Base-by-base conservation (phyloP, 108 stramenopile genomes). In the Epithemia pelagica region DNA sequence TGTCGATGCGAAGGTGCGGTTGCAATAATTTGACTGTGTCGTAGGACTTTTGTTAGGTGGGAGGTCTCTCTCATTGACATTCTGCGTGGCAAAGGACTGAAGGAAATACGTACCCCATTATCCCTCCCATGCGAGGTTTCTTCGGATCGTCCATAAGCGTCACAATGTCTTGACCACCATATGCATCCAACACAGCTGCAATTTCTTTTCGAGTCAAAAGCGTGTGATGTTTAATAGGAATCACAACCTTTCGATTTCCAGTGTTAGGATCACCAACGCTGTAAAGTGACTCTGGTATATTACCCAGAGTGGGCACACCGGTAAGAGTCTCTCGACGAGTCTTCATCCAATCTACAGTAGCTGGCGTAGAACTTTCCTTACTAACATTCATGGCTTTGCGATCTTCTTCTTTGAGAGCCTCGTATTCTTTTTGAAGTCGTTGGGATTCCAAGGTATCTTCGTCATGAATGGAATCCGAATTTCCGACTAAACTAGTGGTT, bases 161-260 rank as follows among this genome's bases (percentile, higher is more conserved):
- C 0, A 26, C 65, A 31, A 88, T 77, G 30, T 91, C 75, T 8
- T 7, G 61, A 21, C 80, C 89, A 22, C 88, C 86, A 32, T 82
- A 72, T 15, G 73, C 73, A 30, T 71, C 62, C 33, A 94, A 78
- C 8, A 74, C 77, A 0, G 73, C 53, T 10, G 64, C 69, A 28
- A 94, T 75, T 62, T 94, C 93, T 23, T 78, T 61, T 27, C 77
- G 61, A 8, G 86, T 82, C 37, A 94, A 70, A 2, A 90, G 71
- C 18, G 81, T 77, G 62, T 81, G 72, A 3, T 72, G 57, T 21
- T 74, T 70, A 56, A 90, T 61, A 23, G 82, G 81, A n/a, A n/a
- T n/a, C n/a, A n/a, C n/a, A n/a, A n/a, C n/a, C n/a, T n/a, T n/a
- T n/a, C n/a, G n/a, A n/a, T n/a, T n/a, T n/a, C n/a, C n/a, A n/a